phyloP scores from a whole-genome alignment of 1,284 basidiomycete species.

The Quambalaria eucalypti region DNA sequence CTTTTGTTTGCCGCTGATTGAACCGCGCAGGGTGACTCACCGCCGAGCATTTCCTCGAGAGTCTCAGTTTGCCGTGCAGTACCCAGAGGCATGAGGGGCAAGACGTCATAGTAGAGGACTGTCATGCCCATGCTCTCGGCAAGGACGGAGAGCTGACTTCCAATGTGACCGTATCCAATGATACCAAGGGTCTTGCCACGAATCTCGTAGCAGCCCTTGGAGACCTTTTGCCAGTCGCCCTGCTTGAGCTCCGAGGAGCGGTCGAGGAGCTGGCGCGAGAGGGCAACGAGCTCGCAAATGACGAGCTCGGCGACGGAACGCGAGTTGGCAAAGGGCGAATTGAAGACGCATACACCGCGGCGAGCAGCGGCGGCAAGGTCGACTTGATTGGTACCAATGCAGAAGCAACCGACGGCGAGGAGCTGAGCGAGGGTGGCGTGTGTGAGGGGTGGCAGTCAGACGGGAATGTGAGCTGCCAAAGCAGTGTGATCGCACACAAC shows the following conservation, averaged over 20 bases:
- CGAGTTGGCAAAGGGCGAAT: constrained; percentile 98
- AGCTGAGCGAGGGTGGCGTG: too few species aligned
- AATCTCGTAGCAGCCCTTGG: constrained; percentile 95
- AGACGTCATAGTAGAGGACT: constrained; percentile 88
- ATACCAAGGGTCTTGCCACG: constrained; percentile 97
- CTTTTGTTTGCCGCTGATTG: neutral
- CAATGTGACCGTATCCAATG: constrained; percentile 97
- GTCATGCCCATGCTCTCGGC: constrained; percentile 93
- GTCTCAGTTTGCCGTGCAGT: constrained; percentile 79
- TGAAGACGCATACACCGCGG: constrained; percentile 94
- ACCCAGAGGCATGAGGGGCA: constrained; percentile 97
- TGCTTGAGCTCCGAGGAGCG: constrained; percentile 76
- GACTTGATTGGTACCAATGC: constrained; percentile 98
- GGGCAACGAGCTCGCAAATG: constrained; percentile 81
- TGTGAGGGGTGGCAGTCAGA: constrained; percentile 49
- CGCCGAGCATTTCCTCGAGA: constrained; percentile 65
- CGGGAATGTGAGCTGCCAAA: too few species aligned
- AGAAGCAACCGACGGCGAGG: constrained; percentile 95
- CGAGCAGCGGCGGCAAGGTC: constrained; percentile 75
- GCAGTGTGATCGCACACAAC: neutral
- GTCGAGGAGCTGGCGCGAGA: constrained; percentile 89
- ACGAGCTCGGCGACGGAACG: constrained; percentile 98
- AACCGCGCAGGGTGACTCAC: constrained; percentile 21
- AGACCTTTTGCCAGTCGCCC: constrained; percentile 97
- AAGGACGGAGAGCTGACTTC: constrained; percentile 90